Conservation (phyloP, 208 protist species). For the Leishmania lainsoni region DNA sequence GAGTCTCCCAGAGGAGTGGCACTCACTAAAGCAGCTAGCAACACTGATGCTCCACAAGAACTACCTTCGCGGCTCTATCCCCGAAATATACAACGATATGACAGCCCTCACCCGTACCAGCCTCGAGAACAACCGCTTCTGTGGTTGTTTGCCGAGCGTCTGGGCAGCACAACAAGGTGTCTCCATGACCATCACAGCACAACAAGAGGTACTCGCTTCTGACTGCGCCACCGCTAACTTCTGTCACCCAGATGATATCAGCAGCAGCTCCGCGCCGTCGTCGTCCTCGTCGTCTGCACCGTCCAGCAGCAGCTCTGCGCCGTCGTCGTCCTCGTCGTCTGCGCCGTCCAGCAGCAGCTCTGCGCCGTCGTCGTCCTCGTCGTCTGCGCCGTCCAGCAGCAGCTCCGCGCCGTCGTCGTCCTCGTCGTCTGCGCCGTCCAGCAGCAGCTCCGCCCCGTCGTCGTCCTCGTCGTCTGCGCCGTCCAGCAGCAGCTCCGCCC, state of each 20-base stretch:
- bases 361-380: neutral
- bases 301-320: neutral
- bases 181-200: neutral
- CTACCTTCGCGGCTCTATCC: neutral
- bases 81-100: neutral
- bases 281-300: neutral
- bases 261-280: neutral
- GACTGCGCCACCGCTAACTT: neutral
- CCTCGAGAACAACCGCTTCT: neutral
- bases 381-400: constrained; percentile 1
- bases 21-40: neutral
- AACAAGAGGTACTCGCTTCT: neutral
- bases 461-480: constrained; percentile 1
- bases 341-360: constrained; percentile 9
- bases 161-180: neutral
- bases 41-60: neutral
- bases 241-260: neutral
- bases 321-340: neutral
- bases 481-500: neutral
- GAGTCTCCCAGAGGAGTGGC: neutral
- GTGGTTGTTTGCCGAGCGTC: neutral
- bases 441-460: neutral
- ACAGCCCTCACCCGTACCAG: neutral
- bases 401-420: neutral
- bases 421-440: neutral